Evolutionary conservation across 2,329 filamentous ascomycete species (phyloP).

Genomic region (Pseudocercospora macadamiae): DNA sequence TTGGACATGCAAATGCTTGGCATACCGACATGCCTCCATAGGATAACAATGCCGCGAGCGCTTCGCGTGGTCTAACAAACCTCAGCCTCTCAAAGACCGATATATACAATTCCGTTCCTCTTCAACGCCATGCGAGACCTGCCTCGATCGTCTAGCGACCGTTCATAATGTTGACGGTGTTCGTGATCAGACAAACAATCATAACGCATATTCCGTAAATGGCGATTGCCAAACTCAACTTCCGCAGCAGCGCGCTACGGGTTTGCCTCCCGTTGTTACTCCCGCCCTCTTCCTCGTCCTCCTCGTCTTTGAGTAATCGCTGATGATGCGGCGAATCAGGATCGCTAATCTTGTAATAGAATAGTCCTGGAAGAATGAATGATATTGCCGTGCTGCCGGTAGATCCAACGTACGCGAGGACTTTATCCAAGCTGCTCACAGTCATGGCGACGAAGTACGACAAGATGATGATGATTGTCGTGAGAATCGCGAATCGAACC

Average conservation of each 20-base stretch:
- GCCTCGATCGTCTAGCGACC: slow-evolving; percentile 13
- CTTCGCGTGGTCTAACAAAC: not conserved
- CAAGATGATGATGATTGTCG: slow-evolving; percentile 79
- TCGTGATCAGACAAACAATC: slow-evolving; percentile 82
- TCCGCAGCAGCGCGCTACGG: slow-evolving; percentile 63
- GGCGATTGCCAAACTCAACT: slow-evolving; percentile 72
- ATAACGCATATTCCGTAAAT: slow-evolving; percentile 87
- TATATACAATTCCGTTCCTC: not conserved
- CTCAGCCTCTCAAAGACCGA: not conserved
- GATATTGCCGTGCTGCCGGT: slow-evolving; percentile 95
- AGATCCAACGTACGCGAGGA: slow-evolving; percentile 91
- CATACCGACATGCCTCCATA: too few relatives aligned
- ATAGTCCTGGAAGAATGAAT: slow-evolving; percentile 92
- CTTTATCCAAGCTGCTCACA: slow-evolving; percentile 83
- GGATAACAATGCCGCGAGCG: not conserved
- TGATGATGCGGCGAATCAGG: slow-evolving; percentile 87
- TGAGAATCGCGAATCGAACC: slow-evolving; percentile 83
- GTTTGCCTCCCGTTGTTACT: slow-evolving; percentile 44
- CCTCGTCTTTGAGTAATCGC: slow-evolving; percentile 84
- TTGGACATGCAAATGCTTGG: too few relatives aligned
- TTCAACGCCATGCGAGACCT: not conserved
- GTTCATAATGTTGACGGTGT: slow-evolving; percentile 69
- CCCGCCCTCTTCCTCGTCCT: slow-evolving; percentile 68
- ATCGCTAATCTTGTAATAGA: slow-evolving; percentile 97
- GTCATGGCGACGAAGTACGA: slow-evolving; percentile 90